These are phyloP conservation scores for Rhazya stricta DNA, from an alignment of 257 asterid species.

Conservation along the genomic window DNA sequence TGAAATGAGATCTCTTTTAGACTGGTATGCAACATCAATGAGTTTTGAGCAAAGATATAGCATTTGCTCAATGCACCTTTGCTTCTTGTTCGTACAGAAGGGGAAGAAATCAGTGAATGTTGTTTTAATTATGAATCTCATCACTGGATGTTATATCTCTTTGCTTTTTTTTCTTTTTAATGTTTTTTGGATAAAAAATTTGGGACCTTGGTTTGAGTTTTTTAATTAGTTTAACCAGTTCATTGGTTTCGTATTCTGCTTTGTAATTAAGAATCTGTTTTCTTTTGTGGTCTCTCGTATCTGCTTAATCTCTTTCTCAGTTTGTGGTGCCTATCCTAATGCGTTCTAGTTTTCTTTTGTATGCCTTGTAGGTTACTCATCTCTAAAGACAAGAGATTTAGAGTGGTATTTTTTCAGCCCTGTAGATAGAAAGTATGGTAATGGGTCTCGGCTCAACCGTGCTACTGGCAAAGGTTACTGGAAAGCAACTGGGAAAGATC, in stretches of 20 bases:
- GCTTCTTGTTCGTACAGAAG: neutral
- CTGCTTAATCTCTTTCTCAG: neutral
- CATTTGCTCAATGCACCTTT: neutral
- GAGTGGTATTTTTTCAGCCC: constrained; percentile 98
- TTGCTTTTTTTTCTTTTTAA: neutral
- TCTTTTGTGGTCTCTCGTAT: neutral
- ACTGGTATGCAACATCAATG: neutral
- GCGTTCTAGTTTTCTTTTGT: constrained; percentile 3
- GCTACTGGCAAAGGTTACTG: constrained; percentile 94
- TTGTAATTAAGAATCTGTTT: neutral
- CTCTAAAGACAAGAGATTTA: constrained; percentile 69
- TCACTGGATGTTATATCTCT: neutral
- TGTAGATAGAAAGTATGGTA: constrained; percentile 81
- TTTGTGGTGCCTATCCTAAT: neutral
- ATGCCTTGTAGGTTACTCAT: constrained; percentile 47
- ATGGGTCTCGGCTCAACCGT: constrained; percentile 87
- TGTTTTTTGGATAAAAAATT: neutral
- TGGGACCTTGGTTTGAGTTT: neutral
- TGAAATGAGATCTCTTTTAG: neutral
- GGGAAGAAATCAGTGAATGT: neutral
- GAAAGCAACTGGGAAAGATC: constrained; percentile 96
- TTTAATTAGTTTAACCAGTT: neutral
- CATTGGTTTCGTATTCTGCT: neutral
- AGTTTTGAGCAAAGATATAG: neutral
- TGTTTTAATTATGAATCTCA: neutral